Evolutionary conservation across 2,329 filamentous ascomycete genomes (phyloP), one percentile per base, ranked within the genome.

Genomic region (Aureobasidium subglaciale): DNA sequence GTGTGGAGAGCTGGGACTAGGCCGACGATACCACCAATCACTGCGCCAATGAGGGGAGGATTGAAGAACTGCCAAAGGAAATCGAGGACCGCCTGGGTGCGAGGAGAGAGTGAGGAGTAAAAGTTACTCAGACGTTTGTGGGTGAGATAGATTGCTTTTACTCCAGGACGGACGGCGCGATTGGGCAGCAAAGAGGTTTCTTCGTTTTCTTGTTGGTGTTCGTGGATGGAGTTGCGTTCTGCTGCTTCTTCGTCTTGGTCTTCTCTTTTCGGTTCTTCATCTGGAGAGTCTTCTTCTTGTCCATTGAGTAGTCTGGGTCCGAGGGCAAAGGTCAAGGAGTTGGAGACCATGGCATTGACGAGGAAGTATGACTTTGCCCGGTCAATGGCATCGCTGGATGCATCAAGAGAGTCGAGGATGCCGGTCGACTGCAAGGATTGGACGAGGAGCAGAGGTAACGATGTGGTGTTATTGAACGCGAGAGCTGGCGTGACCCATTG

Each of bases 301-400:
- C 69, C 67, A 59, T 80, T 78, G 43, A 86, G 74, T 35, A 86
- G 70, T 11, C 76, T 71, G 1, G 83, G 83, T 0, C 83, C 84
- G 3, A 86, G 70, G 0, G 80, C 80, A 64, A 86, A 87, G 0
- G 83, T 86, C 57, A 86, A 68, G 52, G 78, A 81, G 62, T 83
- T 85, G 38, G 76, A 78, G 9, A 86, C 73, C 55, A 84, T 85
- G 3, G 83, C 78, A 60, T 83, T 85, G 57, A 87, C 78, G 3
- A 87, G 69, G 63, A 87, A 85, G 65, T 85, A 87, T 13, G 79
- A 80, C 63, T 85, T 81, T 6, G 82, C 82, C 9, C 83, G 73
- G 53, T 79, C 75, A 11, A 86, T 71, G 0, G 80, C 80, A 3
- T 71, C 70, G 2, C 68, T 61, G 2, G 72, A 65, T 60, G 78